Base-by-base conservation (phyloP, 306 rosid species). In the apple (Malus domestica) region DNA sequence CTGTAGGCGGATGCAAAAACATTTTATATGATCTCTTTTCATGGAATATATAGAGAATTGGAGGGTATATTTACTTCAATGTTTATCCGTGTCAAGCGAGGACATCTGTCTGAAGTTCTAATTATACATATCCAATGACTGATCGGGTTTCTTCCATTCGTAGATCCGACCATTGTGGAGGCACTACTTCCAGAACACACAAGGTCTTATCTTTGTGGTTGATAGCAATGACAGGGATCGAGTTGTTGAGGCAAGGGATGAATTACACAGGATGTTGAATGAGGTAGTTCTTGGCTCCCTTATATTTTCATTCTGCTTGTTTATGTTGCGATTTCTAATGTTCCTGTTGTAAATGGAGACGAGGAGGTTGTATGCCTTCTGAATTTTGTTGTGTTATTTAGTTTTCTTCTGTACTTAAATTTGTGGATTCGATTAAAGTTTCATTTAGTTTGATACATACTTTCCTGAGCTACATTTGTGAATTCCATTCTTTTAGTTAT, bases 111-210 rank as follows among this genome's bases (percentile, higher is more conserved):
- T 76, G 29, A 52, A 67, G 13, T 29, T 59, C 23, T 70, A 51
- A 63, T 60, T 49, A 68, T 25, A 44, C 32, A 27, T 45, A 38
- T 59, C 72, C 70, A 67, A 57, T 60, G 64, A 71, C 76, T 76
- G 70, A 75, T 69, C 45, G 78, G 19, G 27, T 85, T 80, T 72
- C 20, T 38, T 49, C 49, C 45, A 35, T 58, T 44, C 66, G 52
- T 83, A 94, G 98, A 94, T 94, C 84, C 98, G 97, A 70, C 97
- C 98, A 76, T 75, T 93, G 77, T 93, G 98, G 98, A 93, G 98
- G 90, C 98, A 93, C 89, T 93, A 93, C 85, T 93, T 93, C 93
- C 98, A 93, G 93, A 93, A 91, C 87, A 93, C 98, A 3, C 98
- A 93, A 84, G 97, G 98, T 77, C 97, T 91, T 73, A 91, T 94